Evolutionary conservation across 805 yeast species (phyloP).

Genomic region (Dipodascus geniculatus): DNA sequence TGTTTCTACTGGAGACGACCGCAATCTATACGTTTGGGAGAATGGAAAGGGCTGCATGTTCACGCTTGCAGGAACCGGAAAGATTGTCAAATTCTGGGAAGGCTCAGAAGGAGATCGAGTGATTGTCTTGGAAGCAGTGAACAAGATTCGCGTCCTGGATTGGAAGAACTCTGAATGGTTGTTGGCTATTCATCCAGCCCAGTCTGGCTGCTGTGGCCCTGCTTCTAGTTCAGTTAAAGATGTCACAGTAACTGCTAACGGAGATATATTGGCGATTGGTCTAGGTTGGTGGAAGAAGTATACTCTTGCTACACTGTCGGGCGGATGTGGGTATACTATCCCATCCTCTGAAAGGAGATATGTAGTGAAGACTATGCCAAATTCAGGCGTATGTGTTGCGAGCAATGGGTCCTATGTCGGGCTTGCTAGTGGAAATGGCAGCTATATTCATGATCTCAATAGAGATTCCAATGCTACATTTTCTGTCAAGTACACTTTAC

Average conservation of each 20-base stretch:
- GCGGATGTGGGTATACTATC: slow-evolving; percentile 28
- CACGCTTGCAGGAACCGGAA: slow-evolving; percentile 17
- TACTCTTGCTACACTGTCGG: slow-evolving; percentile 16
- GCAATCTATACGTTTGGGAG: slow-evolving; percentile 23
- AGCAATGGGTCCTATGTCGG: background rate
- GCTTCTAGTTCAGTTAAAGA: slow-evolving; percentile 12
- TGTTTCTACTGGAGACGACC: slow-evolving; percentile 25
- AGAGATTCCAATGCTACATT: background rate
- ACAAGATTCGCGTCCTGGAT: slow-evolving; percentile 24
- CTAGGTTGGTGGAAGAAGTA: slow-evolving; percentile 27
- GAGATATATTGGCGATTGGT: slow-evolving; percentile 23
- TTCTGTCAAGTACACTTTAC: background rate
- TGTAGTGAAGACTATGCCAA: slow-evolving; percentile 5
- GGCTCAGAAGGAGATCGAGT: slow-evolving; percentile 24
- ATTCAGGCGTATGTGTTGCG: background rate
- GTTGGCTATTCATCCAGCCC: slow-evolving; percentile 24
- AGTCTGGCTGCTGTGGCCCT: slow-evolving; percentile 11
- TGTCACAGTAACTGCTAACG: slow-evolving; percentile 15
- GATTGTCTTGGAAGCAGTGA: slow-evolving; percentile 26
- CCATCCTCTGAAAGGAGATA: slow-evolving; percentile 17
- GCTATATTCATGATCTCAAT: background rate
- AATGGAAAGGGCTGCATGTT: slow-evolving; percentile 8
- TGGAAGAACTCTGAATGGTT: slow-evolving; percentile 25
- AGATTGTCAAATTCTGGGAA: slow-evolving; percentile 25
- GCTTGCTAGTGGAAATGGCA: background rate